phyloP scores from a whole-genome alignment of 2,329 filamentous ascomycete species.

The Phaeosphaeriaceae sp. region DNA sequence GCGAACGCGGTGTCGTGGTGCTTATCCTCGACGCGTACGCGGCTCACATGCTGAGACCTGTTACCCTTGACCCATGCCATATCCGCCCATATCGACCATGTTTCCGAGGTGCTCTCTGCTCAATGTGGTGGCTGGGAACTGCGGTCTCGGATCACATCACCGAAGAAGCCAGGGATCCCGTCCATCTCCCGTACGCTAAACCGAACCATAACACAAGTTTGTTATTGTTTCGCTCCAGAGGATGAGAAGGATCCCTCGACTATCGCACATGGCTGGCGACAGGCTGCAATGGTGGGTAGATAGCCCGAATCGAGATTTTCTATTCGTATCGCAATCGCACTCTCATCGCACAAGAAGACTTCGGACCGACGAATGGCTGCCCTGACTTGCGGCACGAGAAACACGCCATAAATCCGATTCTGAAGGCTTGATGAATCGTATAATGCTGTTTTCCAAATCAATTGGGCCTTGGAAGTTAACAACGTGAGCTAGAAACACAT shows the following conservation, averaged over 20 bases:
- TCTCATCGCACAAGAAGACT: not conserved
- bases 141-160: not conserved
- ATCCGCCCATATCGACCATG: not conserved
- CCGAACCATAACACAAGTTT: conserved; percentile 14
- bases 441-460: not conserved
- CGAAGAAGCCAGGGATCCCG: conserved; percentile 16
- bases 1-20: not conserved
- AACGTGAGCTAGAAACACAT: not conserved
- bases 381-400: not conserved
- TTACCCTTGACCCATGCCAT: not conserved
- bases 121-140: not conserved
- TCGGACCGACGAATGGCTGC: not conserved
- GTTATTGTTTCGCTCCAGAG: not conserved
- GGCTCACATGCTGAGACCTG: not conserved
- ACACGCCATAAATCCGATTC: not conserved
- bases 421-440: not conserved
- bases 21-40: not conserved
- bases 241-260: not conserved
- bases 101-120: not conserved
- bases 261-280: not conserved
- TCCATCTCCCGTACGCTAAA: conserved; percentile 19
- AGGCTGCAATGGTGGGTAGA: not conserved
- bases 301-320: not conserved
- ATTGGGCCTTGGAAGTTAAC: not conserved
- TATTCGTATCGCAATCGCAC: not conserved